Evolutionary conservation across 176 grass and related monocot species (phyloP), one percentile per base, ranked within the genome.

Genomic region (Canna indica): DNA sequence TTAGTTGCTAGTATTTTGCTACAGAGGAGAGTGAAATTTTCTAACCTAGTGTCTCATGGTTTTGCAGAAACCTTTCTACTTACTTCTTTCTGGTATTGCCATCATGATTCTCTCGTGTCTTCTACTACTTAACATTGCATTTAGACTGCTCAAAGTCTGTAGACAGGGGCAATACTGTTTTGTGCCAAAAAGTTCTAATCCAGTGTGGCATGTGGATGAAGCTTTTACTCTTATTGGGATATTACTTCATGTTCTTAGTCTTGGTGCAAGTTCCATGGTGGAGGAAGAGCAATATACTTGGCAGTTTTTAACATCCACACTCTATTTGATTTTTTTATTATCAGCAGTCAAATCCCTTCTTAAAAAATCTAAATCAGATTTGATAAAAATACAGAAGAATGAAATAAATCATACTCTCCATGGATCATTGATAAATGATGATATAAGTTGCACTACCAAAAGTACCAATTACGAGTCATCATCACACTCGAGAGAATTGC

Each of bases 271-370:
- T 70, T 97, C 93, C 70, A 89, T 97, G 85, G 88, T 97, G 69
- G 93, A 96, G 83, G 93, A 96, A 87, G 93, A 96, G 79, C 93
- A 96, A 73, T 91, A 96, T 68, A 91, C 89, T 69, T 91, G 88
- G 88, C 88, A 96, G 61, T 96, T 91, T 74, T 77, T 91, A 22
- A 87, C 86, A 26, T 91, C 86, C 47, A 91, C 93, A 69, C 59
- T 96, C 28, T 83, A 83, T 87, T 77, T 96, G 83, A 77, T 96
- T 75, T 96, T 91, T 73, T 79, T 96, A 36, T 79, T 83, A 47
- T 82, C 76, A 46, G 74, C 83, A 36, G 63, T 89, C 33, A 79
- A 75, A 77, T 82, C 67, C 46, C 28, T 87, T 50, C 26, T 91
- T 25, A 75, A 87, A 59, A 44, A 3, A 20, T 14, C 53, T 41